phyloP scores from a whole-genome alignment of 73 alveolate species.

The Symbiodinium natans region DNA sequence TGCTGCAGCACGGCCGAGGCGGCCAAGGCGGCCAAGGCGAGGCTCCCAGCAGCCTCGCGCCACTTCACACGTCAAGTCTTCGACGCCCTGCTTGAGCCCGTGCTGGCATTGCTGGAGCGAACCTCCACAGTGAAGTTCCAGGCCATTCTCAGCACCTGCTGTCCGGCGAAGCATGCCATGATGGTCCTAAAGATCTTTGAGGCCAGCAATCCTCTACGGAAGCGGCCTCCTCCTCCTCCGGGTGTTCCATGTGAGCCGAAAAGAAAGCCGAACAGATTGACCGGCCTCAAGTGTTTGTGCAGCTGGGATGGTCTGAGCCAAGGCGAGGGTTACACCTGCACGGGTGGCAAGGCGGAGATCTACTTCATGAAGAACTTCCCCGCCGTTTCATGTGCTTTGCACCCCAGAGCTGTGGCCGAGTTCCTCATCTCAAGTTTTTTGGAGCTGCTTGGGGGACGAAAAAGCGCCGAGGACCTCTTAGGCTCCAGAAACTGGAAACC shows the following conservation, averaged over 20 bases:
- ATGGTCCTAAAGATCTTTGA: conserved; percentile 41
- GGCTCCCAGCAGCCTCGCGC: neutral
- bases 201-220: neutral
- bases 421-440: neutral
- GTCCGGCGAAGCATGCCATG: conserved; percentile 9
- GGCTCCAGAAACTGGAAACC: neutral
- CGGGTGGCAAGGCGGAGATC: conserved; percentile 28
- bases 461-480: neutral
- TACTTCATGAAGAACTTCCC: conserved; percentile 47
- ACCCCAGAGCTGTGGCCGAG: neutral
- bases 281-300: neutral
- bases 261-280: neutral
- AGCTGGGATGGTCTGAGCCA: neutral
- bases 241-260: neutral
- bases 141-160: conserved; percentile 19
- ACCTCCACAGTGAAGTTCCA: neutral
- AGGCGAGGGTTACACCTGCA: neutral
- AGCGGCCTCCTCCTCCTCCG: too few species aligned
- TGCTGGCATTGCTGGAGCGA: conserved; percentile 6
- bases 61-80: neutral
- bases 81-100: conserved; percentile 59
- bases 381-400: conserved; percentile 5
- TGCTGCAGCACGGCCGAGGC: neutral
- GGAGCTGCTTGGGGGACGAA: neutral
- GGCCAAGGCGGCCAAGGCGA: neutral